phyloP scores from a whole-genome alignment of 2,329 filamentous ascomycete genomes.

The Penicillium sp. region DNA sequence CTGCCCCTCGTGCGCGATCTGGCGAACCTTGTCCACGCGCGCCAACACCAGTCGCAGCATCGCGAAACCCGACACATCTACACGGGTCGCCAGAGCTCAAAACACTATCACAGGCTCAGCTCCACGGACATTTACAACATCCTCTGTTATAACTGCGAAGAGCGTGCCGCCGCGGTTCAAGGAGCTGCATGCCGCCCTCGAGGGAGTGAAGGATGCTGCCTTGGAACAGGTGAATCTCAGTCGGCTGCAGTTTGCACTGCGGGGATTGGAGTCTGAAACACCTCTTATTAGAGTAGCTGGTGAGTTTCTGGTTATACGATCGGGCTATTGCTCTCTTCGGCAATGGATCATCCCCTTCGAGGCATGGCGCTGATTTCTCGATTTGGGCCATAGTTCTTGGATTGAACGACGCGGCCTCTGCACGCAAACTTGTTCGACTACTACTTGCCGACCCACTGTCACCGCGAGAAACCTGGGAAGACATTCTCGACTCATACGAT shows the following conservation, averaged over 20 bases:
- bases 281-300: constrained; percentile 57
- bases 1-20: constrained; percentile 43
- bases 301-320: constrained; percentile 24
- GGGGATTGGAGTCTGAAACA: constrained; percentile 54
- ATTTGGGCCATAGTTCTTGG: constrained; percentile 45
- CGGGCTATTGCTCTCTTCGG: neutral
- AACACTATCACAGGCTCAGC: constrained; percentile 3
- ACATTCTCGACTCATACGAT: constrained; percentile 52
- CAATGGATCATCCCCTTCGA: neutral
- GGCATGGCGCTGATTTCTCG: neutral
- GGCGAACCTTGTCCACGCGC: constrained; percentile 33
- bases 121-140: constrained; percentile 46
- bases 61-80: constrained; percentile 14
- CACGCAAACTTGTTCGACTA: constrained; percentile 62
- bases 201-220: constrained; percentile 51
- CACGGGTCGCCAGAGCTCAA: constrained; percentile 8
- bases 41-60: constrained; percentile 9
- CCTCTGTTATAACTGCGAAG: constrained; percentile 53
- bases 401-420: constrained; percentile 49
- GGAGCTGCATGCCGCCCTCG: constrained; percentile 54
- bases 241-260: constrained; percentile 57
- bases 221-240: constrained; percentile 58
- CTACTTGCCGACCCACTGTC: constrained; percentile 68
- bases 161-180: constrained; percentile 52
- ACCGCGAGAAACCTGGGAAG: constrained; percentile 64